Base-by-base conservation (phyloP, 352 stramenopile genomes). In the Thalassiosira delicatula region DNA sequence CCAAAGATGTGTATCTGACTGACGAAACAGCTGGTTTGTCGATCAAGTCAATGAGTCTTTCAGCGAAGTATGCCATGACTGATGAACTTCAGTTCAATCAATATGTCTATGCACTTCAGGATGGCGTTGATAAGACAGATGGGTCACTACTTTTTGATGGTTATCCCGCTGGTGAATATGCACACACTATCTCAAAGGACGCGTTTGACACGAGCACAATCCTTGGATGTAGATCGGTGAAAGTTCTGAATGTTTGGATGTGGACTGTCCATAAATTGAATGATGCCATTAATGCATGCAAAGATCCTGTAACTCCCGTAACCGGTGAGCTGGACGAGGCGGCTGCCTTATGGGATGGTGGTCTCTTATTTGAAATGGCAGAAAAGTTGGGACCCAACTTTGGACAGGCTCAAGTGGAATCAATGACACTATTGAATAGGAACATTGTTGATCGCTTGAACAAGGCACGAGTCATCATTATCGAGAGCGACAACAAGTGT, bases 41-140 rank as follows among this genome's bases (percentile, higher is more conserved):
- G 32, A 82, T 94, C 29, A 33, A 83, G 46, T 73, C 67, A n/a
- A 83, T 94, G 53, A 93, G 88, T 72, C 61, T 75, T 11, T 49
- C 70, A 53, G 83, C 85, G 5, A 80, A 83, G 40, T 68, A 78
- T 33, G 54, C 69, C 25, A 93, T 94, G 89, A 21, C 54, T 9
- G 62, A 92, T 23, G 88, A 95, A 74, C 68, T 86, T 30, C 82
- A 93, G 49, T 93, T 92, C 70, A 90, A 91, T 81, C 81, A 93
- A 69, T 95, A 86, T 75, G 76, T 86, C 27, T 92, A 88, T 59
- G 89, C 91, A 14, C 74, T 95, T 0, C 84, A 90, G n/a, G 85
- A 93, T 46, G 83, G 89, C 23, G 60, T 81, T 17, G 82, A 89
- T 44, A 79, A 81, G 60, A 85, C 60, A 51, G 79, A 87, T 29